phyloP scores from a whole-genome alignment of 1,284 basidiomycete species.

The Stereum hirsutum region DNA sequence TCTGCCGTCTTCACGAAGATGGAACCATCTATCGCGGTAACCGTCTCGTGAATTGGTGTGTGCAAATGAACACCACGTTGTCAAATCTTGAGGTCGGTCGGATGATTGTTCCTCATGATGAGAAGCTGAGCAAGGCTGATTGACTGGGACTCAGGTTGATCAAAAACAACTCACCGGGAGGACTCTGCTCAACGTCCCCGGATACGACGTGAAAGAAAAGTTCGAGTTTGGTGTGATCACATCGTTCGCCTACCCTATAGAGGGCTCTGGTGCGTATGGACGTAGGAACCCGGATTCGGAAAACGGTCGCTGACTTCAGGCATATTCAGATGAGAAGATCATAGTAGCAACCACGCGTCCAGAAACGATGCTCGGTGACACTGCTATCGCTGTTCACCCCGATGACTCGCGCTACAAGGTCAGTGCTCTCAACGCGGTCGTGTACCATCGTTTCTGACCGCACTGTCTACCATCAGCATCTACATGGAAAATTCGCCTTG shows the following conservation, averaged over 20 bases:
- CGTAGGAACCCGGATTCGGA: background rate
- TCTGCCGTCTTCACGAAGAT: constrained; percentile 88
- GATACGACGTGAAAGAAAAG: constrained; percentile 89
- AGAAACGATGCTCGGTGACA: constrained; percentile 98
- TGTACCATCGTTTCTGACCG: background rate
- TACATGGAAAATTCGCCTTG: constrained; percentile 87
- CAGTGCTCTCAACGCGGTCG: background rate
- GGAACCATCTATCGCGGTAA: constrained; percentile 96
- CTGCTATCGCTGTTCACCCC: constrained; percentile 95
- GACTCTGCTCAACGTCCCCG: constrained; percentile 86
- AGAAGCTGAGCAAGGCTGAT: background rate
- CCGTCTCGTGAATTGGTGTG: constrained; percentile 98
- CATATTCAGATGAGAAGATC: constrained; percentile 74
- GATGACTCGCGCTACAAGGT: constrained; percentile 85
- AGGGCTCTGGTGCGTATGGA: constrained; percentile 55
- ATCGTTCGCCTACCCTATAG: constrained; percentile 90
- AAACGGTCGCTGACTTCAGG: background rate
- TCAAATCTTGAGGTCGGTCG: constrained; percentile 82
- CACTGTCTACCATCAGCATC: constrained; percentile 35
- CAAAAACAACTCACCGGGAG: constrained; percentile 88
- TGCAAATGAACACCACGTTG: constrained; percentile 90
- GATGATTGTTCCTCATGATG: background rate
- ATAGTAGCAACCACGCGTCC: constrained; percentile 97
- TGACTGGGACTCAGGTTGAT: constrained; percentile 59
- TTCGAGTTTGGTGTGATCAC: constrained; percentile 98